Conservation (phyloP, 306 rosid genomes). For the Prunus salicina region DNA sequence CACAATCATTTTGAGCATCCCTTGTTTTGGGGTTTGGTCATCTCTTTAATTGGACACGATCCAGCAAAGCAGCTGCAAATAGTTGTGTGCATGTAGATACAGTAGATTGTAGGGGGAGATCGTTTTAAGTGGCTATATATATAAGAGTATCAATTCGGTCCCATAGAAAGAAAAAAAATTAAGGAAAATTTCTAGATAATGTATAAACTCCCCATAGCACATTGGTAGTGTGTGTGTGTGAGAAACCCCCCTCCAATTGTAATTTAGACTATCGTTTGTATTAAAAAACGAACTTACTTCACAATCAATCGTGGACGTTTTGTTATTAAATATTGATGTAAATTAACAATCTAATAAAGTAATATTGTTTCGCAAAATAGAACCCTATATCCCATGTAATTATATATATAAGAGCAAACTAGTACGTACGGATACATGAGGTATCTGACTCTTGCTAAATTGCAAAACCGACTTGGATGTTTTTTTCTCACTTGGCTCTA, state of each 20-base stretch:
- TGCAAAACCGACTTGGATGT: not conserved
- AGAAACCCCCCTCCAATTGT: too few species aligned
- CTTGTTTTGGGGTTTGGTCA: not conserved
- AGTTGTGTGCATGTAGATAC: not conserved
- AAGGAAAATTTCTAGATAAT: too few species aligned
- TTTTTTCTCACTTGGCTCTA: slow-evolving; percentile 10
- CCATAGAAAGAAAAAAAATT: not conserved
- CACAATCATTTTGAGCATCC: not conserved
- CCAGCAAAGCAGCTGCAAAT: slow-evolving; percentile 1
- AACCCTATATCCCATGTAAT: too few species aligned
- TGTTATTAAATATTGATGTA: too few species aligned
- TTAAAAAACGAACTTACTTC: too few species aligned
- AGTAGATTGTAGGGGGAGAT: not conserved
- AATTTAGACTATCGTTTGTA: too few species aligned
- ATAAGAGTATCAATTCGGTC: not conserved
- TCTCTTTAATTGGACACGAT: not conserved
- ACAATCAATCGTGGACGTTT: too few species aligned
- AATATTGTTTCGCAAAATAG: too few species aligned
- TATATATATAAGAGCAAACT: not conserved
- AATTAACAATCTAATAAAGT: too few species aligned
- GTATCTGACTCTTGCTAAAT: not conserved
- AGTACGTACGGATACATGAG: not conserved
- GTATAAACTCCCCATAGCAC: too few species aligned
- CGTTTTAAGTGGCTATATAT: not conserved
- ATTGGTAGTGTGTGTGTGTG: too few species aligned